Conservation (phyloP, 1,139 yeast species). For the Pneumocystis murina region DNA sequence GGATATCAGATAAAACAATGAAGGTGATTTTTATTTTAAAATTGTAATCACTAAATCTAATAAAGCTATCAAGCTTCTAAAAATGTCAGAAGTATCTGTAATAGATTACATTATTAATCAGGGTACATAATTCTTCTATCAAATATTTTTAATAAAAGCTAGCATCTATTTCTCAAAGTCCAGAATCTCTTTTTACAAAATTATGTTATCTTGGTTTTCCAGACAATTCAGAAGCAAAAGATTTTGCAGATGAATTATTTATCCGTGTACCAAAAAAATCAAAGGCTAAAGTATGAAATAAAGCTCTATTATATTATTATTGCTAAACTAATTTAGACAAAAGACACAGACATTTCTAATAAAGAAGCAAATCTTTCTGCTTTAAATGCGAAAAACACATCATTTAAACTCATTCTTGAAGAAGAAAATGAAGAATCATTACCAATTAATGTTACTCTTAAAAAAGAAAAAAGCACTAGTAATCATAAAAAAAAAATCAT, state of each 20-base stretch:
- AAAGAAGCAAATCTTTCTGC: conserved; percentile 4
- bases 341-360: conserved; percentile 5
- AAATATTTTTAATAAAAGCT: not conserved
- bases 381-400: conserved; percentile 1
- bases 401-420: conserved; percentile 12
- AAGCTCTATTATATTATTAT: not conserved
- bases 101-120: conserved; percentile 11
- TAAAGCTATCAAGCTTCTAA: conserved; percentile 5
- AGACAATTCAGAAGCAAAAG: conserved; percentile 13
- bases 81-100: conserved; percentile 11
- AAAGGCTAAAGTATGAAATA: not conserved
- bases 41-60: not conserved
- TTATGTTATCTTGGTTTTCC: conserved; percentile 22
- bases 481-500: conserved; percentile 2
- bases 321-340: not conserved
- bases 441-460: not conserved
- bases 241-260: conserved; percentile 20
- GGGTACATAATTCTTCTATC: conserved; percentile 4
- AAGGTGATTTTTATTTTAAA: not conserved
- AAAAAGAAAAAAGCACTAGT: conserved; percentile 3
- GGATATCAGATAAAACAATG: conserved; percentile 6
- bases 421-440: conserved; percentile 7
- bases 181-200: conserved; percentile 15
- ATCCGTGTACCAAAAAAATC: conserved; percentile 14
- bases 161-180: conserved; percentile 17